Percentiles rank a stretch among this genome's conserved stretches.
phyloP scores from a whole-genome alignment of 495 filamentous ascomycete genomes.

The Hypoxylon intermedium region DNA sequence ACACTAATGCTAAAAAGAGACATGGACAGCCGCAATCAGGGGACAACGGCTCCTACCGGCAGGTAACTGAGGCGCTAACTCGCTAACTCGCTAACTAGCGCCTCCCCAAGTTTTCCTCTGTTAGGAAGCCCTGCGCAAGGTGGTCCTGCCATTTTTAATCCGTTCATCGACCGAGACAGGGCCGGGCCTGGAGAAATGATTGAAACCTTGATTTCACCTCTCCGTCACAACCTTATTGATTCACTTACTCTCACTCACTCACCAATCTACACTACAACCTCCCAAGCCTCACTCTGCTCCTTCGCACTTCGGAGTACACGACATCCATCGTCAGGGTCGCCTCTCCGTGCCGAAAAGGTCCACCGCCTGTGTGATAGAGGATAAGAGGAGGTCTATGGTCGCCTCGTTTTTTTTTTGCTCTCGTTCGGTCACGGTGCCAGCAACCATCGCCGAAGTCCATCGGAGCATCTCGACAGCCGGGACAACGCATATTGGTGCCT shows the following conservation, averaged over 20 bases:
- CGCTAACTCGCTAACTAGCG: constrained; percentile 33
- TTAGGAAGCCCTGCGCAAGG: constrained; percentile 3
- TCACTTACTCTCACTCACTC: no score
- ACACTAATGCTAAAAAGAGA: constrained; percentile 15
- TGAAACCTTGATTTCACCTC: constrained; percentile 35
- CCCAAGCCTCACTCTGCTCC: constrained; percentile 15
- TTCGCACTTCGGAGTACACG: constrained; percentile 16
- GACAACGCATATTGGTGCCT: constrained; percentile 18
- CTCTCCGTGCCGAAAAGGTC: background rate
- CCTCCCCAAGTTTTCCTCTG: constrained; percentile 18
- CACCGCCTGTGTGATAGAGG: background rate
- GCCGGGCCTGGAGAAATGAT: constrained; percentile 21
- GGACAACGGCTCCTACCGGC: constrained; percentile 34
- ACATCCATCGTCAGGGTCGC: constrained; percentile 6
- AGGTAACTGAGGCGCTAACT: constrained; percentile 36
- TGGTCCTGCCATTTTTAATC: constrained; percentile 32
- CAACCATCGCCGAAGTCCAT: constrained; percentile 10
- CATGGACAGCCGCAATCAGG: constrained; percentile 26
- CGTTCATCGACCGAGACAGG: constrained; percentile 20
- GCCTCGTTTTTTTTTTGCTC: constrained; percentile 11
- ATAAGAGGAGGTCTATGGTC: constrained; percentile 5
- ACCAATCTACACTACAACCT: no score
- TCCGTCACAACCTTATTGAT: constrained; percentile 19
- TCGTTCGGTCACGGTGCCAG: constrained; percentile 12
- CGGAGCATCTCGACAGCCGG: background rate